These are phyloP conservation scores for Casuarina cunninghamiana DNA, from an alignment of 306 rosid species.

Conservation along the genomic window DNA sequence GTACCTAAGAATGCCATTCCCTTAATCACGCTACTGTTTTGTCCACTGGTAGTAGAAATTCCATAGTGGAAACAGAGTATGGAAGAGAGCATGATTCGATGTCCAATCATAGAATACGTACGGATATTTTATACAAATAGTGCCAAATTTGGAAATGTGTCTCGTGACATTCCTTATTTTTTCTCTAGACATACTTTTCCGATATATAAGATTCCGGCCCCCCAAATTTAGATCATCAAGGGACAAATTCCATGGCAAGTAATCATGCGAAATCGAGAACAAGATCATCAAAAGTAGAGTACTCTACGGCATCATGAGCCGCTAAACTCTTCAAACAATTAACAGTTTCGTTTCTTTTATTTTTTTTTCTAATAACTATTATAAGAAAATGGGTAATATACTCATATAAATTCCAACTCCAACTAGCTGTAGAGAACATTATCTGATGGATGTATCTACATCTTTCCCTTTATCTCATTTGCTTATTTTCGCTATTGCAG, in stretches of 20 bases:
- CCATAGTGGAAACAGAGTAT: slow-evolving; percentile 12
- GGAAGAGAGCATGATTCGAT: slow-evolving; percentile 37
- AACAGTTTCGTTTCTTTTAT: too few species aligned
- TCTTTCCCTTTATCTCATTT: too few species aligned
- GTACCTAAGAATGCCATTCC: not conserved
- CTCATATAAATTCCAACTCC: too few species aligned
- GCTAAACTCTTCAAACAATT: too few species aligned
- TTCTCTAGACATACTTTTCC: slow-evolving; percentile 23
- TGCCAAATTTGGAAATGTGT: slow-evolving; percentile 59
- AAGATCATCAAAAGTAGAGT: not conserved
- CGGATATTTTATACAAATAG: slow-evolving; percentile 45
- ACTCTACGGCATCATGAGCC: not conserved
- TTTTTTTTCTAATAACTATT: too few species aligned
- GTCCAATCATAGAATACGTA: slow-evolving; percentile 50
- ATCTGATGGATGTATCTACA: too few species aligned
- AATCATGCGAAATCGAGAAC: not conserved
- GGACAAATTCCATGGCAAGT: not conserved
- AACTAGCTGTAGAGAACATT: too few species aligned
- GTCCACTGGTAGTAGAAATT: not conserved
- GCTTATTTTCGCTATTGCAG: too few species aligned
- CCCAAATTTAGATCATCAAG: not conserved
- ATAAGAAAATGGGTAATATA: too few species aligned
- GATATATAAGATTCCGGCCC: slow-evolving; percentile 15
- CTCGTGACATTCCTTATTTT: slow-evolving; percentile 60
- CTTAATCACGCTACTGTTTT: not conserved